Percentiles rank a stretch among this genome's conserved stretches.
phyloP scores from a whole-genome alignment of 139 green algal genomes.

The Picochlorum sp. region DNA sequence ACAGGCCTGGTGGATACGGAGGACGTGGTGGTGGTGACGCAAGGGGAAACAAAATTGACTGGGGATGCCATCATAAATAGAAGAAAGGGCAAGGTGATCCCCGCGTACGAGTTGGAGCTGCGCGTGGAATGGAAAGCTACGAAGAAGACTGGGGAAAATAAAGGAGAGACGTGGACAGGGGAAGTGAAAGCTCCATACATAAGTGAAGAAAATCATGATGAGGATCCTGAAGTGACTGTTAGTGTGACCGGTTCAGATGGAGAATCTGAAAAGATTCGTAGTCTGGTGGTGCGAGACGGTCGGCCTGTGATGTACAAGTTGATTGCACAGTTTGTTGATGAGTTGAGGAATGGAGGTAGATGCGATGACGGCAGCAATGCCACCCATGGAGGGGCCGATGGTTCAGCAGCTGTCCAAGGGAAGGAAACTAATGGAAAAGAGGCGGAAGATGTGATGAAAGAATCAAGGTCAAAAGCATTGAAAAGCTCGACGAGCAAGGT shows the following conservation, averaged over 20 bases:
- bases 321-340: slow-evolving; percentile 44
- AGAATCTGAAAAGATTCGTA: slow-evolving; percentile 15
- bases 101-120: slow-evolving; percentile 70
- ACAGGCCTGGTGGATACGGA: slow-evolving; percentile 15
- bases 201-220: slow-evolving; percentile 78
- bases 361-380: no score
- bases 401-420: not conserved
- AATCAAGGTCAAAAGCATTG: slow-evolving; percentile 2
- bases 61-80: slow-evolving; percentile 73
- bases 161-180: slow-evolving; percentile 4
- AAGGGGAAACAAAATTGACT: slow-evolving; percentile 10
- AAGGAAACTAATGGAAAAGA: not conserved
- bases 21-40: not conserved
- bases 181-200: slow-evolving; percentile 47
- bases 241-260: not conserved
- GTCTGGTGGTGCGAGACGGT: slow-evolving; percentile 28
- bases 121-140: slow-evolving; percentile 45
- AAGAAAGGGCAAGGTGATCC: slow-evolving; percentile 79
- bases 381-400: not conserved
- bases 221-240: slow-evolving; percentile 68
- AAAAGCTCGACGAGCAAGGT: not conserved
- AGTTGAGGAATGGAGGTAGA: slow-evolving; percentile 53
- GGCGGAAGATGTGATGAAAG: not conserved
- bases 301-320: slow-evolving; percentile 30
- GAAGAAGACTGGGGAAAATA: not conserved